These are phyloP conservation scores for Venturia asperata DNA, from an alignment of 2,329 filamentous ascomycete genomes.

Conservation along the genomic window DNA sequence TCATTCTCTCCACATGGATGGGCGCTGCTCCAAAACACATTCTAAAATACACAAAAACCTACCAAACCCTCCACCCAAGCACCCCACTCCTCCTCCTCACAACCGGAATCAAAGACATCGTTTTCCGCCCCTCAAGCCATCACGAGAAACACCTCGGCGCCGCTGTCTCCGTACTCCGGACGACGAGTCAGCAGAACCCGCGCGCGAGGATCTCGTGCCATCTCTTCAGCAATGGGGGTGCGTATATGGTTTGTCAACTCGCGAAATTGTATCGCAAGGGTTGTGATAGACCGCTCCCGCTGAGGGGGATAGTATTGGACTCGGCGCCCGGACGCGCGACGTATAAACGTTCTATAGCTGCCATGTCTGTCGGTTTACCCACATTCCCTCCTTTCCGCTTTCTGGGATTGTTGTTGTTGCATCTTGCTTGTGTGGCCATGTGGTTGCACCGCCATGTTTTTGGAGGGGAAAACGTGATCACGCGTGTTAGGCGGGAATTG, in stretches of 20 bases:
- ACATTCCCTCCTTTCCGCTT: constrained; percentile 20
- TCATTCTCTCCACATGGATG: constrained; percentile 28
- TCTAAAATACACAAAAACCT: constrained; percentile 28
- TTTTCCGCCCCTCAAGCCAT: constrained; percentile 21
- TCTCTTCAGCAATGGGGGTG: constrained; percentile 32
- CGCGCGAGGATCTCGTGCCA: constrained; percentile 26
- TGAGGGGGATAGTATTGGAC: constrained; percentile 27
- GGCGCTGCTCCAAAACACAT: constrained; percentile 28
- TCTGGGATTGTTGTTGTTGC: constrained; percentile 20
- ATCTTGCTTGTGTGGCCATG: constrained; percentile 11
- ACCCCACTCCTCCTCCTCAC: constrained; percentile 28
- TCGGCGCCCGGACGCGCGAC: constrained; percentile 25
- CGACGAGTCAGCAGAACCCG: constrained; percentile 10
- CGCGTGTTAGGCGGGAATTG: constrained; percentile 7
- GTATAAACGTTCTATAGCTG: constrained; percentile 20
- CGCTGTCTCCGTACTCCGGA: constrained; percentile 23
- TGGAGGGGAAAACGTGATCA: constrained; percentile 13
- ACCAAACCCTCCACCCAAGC: constrained; percentile 25
- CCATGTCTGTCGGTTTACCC: constrained; percentile 22
- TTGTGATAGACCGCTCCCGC: constrained; percentile 3
- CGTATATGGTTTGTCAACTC: constrained; percentile 25
- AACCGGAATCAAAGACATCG: constrained; percentile 23
- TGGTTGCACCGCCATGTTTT: constrained; percentile 9
- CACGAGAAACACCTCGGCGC: constrained; percentile 21
- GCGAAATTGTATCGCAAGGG: constrained; percentile 20